Percentiles rank a stretch among this genome's conserved stretches.
Evolutionary conservation across 2,329 filamentous ascomycete genomes (phyloP).

Genomic region (Metarhizium rileyi): DNA sequence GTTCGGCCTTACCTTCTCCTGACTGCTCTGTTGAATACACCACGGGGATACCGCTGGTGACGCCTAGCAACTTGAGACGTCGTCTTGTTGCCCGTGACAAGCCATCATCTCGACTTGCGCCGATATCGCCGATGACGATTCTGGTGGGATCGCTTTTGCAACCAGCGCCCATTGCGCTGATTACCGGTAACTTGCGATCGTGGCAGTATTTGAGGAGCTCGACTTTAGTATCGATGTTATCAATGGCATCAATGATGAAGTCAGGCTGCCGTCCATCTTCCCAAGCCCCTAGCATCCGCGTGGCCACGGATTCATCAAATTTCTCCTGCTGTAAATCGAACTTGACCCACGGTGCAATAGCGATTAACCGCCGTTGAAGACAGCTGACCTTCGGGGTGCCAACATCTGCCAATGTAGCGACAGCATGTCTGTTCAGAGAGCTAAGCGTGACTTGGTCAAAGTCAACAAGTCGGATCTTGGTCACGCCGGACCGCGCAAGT

Average conservation of each 20-base stretch:
- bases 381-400: constrained; percentile 87
- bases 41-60: constrained; percentile 77
- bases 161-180: constrained; percentile 92
- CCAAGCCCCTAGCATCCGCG: constrained; percentile 59
- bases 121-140: constrained; percentile 87
- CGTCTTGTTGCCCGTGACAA: constrained; percentile 78
- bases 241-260: constrained; percentile 94
- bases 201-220: constrained; percentile 82
- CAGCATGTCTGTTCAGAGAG: constrained; percentile 89
- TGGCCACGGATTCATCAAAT: constrained; percentile 60
- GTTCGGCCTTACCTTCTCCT: constrained; percentile 79
- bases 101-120: constrained; percentile 75
- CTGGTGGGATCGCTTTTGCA: constrained; percentile 82
- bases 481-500: constrained; percentile 79
- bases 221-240: constrained; percentile 97
- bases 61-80: constrained; percentile 64
- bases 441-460: constrained; percentile 97
- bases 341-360: constrained; percentile 82
- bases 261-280: constrained; percentile 55
- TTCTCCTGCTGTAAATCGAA: constrained; percentile 83
- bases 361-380: constrained; percentile 67
- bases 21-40: constrained; percentile 90
- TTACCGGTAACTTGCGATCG: constrained; percentile 65
- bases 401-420: constrained; percentile 89
- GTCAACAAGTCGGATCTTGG: constrained; percentile 80